These are phyloP conservation scores for Neonothopanus nambi DNA, from an alignment of 1,284 basidiomycete species.

Conservation along the genomic window DNA sequence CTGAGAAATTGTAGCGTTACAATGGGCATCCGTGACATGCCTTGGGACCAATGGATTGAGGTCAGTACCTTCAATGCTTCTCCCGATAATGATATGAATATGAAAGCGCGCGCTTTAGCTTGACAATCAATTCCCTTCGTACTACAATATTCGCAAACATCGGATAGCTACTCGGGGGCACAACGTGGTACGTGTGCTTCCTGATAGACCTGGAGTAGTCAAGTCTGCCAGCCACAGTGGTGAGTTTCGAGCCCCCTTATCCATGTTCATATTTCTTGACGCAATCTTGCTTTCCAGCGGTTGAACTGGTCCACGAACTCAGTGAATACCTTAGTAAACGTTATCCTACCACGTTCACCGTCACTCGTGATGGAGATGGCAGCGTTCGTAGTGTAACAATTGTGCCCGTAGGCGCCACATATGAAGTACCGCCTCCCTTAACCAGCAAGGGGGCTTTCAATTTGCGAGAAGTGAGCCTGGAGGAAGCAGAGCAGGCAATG, in stretches of 20 bases:
- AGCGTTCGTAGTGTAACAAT: slow-evolving; percentile 56
- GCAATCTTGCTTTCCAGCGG: slow-evolving; percentile 37
- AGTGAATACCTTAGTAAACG: slow-evolving; percentile 64
- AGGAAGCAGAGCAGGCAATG: slow-evolving; percentile 58
- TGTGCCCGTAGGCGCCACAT: slow-evolving; percentile 48
- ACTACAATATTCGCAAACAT: slow-evolving; percentile 15
- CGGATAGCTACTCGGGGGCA: slow-evolving; percentile 15
- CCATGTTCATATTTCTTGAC: background rate
- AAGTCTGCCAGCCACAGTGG: slow-evolving; percentile 55
- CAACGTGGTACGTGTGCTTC: slow-evolving; percentile 18
- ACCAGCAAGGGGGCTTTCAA: background rate
- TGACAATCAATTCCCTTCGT: slow-evolving; percentile 13
- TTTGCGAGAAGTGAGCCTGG: slow-evolving; percentile 24
- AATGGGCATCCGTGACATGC: slow-evolving; percentile 71
- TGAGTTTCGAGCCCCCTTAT: slow-evolving; percentile 26
- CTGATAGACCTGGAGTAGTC: slow-evolving; percentile 48
- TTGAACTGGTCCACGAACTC: slow-evolving; percentile 66
- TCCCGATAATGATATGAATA: background rate
- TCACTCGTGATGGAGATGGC: slow-evolving; percentile 41
- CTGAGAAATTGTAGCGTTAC: slow-evolving; percentile 48
- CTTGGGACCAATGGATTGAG: slow-evolving; percentile 71
- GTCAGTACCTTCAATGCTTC: slow-evolving; percentile 27
- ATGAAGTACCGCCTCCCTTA: slow-evolving; percentile 43
- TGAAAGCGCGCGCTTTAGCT: slow-evolving; percentile 1
- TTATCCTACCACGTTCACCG: slow-evolving; percentile 59